Conservation (phyloP, 352 stramenopile species). For the Plasmopara halstedii region DNA sequence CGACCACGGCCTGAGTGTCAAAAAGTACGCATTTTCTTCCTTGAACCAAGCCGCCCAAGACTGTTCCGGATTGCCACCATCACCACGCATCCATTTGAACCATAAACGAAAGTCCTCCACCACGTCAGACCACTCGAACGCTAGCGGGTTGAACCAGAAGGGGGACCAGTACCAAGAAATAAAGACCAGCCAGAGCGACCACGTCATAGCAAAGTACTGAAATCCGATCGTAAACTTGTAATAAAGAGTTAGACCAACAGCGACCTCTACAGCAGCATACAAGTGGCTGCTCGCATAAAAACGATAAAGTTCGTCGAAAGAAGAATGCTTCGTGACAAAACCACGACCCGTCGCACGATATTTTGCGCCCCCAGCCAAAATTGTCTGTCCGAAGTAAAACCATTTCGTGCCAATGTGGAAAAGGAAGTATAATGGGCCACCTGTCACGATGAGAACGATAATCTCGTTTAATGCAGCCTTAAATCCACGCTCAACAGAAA, state of each 20-base stretch:
- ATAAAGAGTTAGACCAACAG: conserved; percentile 91
- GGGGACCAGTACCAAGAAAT: conserved; percentile 85
- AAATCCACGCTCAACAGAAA: conserved; percentile 98
- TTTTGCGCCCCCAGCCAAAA: conserved; percentile 96
- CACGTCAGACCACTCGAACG: conserved; percentile 95
- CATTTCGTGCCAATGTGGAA: conserved; percentile 99
- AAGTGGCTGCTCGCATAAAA: conserved; percentile 98
- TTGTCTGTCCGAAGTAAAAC: conserved; percentile 99
- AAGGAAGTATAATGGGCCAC: conserved; percentile 97
- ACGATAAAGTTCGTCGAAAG: conserved; percentile 96
- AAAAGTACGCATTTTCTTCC: conserved; percentile 93
- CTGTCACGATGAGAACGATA: conserved; percentile 94
- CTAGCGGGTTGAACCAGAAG: conserved; percentile 98
- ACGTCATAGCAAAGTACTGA: conserved; percentile 97
- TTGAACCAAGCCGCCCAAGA: conserved; percentile 96
- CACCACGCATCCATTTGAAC: conserved; percentile 93
- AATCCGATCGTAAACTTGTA: conserved; percentile 88
- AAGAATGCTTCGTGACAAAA: conserved; percentile 98
- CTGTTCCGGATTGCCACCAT: conserved; percentile 86
- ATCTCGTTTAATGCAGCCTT: conserved; percentile 89
- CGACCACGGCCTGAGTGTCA: conserved; percentile 76
- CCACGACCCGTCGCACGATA: conserved; percentile 97
- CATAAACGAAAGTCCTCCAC: conserved; percentile 84
- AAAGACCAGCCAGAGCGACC: conserved; percentile 95
- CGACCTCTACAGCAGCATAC: conserved; percentile 92